phyloP scores from a whole-genome alignment of 2,329 filamentous ascomycete species.

The Colletotrichum sansevieriae region DNA sequence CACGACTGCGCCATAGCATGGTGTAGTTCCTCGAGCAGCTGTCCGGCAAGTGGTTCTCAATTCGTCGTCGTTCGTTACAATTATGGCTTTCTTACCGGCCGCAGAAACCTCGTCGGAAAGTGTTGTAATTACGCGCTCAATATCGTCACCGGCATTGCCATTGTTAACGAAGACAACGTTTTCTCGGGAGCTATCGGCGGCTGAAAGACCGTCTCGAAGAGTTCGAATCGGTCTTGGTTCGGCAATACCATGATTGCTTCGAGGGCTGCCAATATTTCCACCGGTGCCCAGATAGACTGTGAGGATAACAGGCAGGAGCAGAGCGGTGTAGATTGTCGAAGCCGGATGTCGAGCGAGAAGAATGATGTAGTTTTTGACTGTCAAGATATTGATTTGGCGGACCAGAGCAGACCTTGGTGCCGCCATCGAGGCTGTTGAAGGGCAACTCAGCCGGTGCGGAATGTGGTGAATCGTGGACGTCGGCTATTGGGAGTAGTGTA shows the following conservation, averaged over 20 bases:
- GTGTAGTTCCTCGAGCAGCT: slow-evolving; percentile 73
- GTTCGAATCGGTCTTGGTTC: slow-evolving; percentile 70
- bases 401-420: slow-evolving; percentile 11
- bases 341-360: slow-evolving; percentile 64
- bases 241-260: slow-evolving; percentile 81
- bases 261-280: slow-evolving; percentile 85
- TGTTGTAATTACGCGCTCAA: slow-evolving; percentile 76
- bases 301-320: slow-evolving; percentile 70
- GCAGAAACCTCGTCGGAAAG: slow-evolving; percentile 57
- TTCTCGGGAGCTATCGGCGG: slow-evolving; percentile 57
- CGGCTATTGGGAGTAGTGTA: not conserved
- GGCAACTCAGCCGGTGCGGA: not conserved
- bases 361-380: slow-evolving; percentile 72
- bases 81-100: slow-evolving; percentile 47
- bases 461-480: too few species aligned
- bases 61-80: slow-evolving; percentile 45
- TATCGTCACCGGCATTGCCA: slow-evolving; percentile 76
- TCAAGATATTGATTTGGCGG: slow-evolving; percentile 71
- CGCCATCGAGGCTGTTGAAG: slow-evolving; percentile 14
- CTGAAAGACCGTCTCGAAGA: slow-evolving; percentile 53
- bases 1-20: slow-evolving; percentile 78
- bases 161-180: slow-evolving; percentile 85
- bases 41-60: slow-evolving; percentile 66
- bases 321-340: slow-evolving; percentile 67
- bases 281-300: slow-evolving; percentile 76